These are phyloP conservation scores for Ustilago cynodontis DNA, from an alignment of 1,284 basidiomycete genomes.

Conservation along the genomic window DNA sequence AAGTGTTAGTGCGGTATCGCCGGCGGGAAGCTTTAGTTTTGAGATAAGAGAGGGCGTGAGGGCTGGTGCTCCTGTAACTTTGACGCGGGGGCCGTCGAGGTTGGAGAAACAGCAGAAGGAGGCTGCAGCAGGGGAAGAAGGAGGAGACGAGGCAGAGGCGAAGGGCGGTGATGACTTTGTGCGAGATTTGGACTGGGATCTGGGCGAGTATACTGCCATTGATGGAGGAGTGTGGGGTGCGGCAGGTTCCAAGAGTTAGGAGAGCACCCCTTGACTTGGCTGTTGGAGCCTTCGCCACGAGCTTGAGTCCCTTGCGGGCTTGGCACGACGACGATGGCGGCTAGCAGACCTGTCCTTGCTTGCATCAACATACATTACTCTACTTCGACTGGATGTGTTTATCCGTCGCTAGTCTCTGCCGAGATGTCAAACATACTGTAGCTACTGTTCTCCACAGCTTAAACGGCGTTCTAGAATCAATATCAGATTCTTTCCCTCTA, in stretches of 20 bases:
- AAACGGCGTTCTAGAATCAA: too few relatives aligned
- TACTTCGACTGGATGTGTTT: too few relatives aligned
- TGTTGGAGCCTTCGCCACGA: too few relatives aligned
- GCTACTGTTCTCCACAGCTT: too few relatives aligned
- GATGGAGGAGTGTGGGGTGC: neutral
- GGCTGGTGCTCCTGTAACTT: slow-evolving; percentile 4
- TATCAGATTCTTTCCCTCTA: too few relatives aligned
- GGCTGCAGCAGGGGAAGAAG: neutral
- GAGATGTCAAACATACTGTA: neutral
- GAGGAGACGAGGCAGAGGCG: too few relatives aligned
- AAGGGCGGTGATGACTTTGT: slow-evolving; percentile 36
- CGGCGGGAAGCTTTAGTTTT: slow-evolving; percentile 37
- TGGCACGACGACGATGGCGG: too few relatives aligned
- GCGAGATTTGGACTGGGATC: slow-evolving; percentile 30
- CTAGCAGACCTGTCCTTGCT: too few relatives aligned
- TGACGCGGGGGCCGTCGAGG: neutral
- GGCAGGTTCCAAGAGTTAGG: neutral
- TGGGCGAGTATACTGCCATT: slow-evolving; percentile 2
- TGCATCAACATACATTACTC: neutral
- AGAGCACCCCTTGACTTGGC: too few relatives aligned
- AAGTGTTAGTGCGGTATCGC: slow-evolving; percentile 14
- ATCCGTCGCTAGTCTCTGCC: slow-evolving; percentile 1
- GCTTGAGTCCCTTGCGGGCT: too few relatives aligned
- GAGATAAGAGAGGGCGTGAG: slow-evolving; percentile 42
- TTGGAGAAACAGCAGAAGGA: neutral